Conservation (phyloP, 768 basidiomycete genomes). For the Agaricus bisporus region DNA sequence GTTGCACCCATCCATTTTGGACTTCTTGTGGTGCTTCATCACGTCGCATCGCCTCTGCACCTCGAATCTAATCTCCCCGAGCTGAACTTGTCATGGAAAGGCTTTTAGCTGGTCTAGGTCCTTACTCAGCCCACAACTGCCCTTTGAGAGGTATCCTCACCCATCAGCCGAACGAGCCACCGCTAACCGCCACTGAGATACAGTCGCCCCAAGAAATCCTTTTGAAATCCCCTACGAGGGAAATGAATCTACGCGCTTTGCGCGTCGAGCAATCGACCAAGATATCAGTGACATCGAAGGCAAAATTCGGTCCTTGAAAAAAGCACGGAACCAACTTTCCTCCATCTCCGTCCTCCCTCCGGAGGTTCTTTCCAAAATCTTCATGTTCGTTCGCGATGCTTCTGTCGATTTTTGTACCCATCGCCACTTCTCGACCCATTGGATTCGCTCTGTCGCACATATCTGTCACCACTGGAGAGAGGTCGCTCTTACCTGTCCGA, state of each 20-base stretch:
- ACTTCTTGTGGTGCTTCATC: not conserved
- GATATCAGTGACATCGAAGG: slow-evolving; percentile 28
- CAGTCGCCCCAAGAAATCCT: not conserved
- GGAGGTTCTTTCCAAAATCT: slow-evolving; percentile 35
- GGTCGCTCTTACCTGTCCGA: slow-evolving; percentile 33
- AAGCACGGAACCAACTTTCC: slow-evolving; percentile 29
- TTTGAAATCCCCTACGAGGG: slow-evolving; percentile 13
- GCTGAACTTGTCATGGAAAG: slow-evolving; percentile 11
- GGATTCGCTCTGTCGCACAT: slow-evolving; percentile 31
- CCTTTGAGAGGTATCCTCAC: slow-evolving; percentile 14
- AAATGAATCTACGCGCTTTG: slow-evolving; percentile 14
- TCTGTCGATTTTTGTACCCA: not conserved
- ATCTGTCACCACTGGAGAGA: slow-evolving; percentile 39
- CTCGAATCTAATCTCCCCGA: not conserved
- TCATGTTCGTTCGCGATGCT: slow-evolving; percentile 20
- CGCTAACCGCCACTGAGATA: not conserved
- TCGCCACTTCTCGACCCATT: slow-evolving; percentile 14
- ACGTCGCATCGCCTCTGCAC: not conserved
- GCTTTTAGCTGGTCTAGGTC: slow-evolving; percentile 28
- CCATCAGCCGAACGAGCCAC: not conserved
- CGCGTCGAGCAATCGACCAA: slow-evolving; percentile 29
- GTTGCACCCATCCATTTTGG: not conserved
- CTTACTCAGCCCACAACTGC: slow-evolving; percentile 1
- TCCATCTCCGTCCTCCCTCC: slow-evolving; percentile 34
- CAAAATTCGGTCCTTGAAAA: slow-evolving; percentile 27